Base-by-base conservation (phyloP, 2,329 filamentous ascomycete genomes). In the Talaromyces pinophilus region DNA sequence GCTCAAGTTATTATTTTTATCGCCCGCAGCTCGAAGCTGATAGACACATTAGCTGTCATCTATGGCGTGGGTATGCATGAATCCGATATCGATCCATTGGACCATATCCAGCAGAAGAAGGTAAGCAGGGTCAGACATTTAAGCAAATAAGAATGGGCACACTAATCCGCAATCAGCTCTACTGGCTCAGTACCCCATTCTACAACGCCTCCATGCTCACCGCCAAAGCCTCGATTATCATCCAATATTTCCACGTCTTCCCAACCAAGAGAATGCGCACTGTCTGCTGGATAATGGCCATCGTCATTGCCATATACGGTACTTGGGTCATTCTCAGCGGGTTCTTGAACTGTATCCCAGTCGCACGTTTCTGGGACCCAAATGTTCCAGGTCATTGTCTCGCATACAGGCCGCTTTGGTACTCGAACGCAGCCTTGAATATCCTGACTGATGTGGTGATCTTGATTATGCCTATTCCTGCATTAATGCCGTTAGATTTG, bases 241-340 rank as follows among this genome's bases (percentile, higher is more conserved):
- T 82, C 63, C 82, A 83, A 69, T 83, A 84, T 69, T 78, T 82
- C 25, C 81, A 80, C 44, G 77, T 84, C 59, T 82, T 84, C 70
- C 74, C 72, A 40, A 75, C 73, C 2, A 74, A 68, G 6, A 69
- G 68, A 40, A 78, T 77, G 69, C 75, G 79, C 4, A 63, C 75
- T 22, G 67, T 76, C 30, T 81, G 77, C 68, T 80, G 74, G 71
- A 55, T 71, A 11, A 75, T 83, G 69, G 73, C 83, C 28, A 65
- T 69, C 0, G 55, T 76, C 64, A 64, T 79, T 72, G 79, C 25
- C 48, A 71, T 71, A 5, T 78, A 77, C 59, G 76, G 76, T 1
- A 73, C 73, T 0, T 79, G 76, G 77, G 72, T 73, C 1, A 73
- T 79, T 7, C 54, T 78, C 22, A 78, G 75, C 65, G 76, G 72